Conservation (phyloP, 2,329 filamentous ascomycete species). For the Talaromyces sp. region DNA sequence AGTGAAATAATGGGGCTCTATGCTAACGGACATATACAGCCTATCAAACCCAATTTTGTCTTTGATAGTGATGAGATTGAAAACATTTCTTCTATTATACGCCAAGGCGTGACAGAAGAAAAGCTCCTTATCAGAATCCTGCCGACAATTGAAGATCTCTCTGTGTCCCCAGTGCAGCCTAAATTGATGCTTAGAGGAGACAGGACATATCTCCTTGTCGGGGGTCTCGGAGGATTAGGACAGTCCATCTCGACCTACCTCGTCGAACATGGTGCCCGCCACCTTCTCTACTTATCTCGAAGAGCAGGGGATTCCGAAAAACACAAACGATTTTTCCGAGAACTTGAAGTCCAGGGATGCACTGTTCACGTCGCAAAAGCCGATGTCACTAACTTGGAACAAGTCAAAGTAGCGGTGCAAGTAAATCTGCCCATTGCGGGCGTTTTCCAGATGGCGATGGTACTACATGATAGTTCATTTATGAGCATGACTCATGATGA, state of each 20-base stretch:
- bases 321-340: neutral
- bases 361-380: neutral
- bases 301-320: slow-evolving; percentile 35
- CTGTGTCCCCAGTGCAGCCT: neutral
- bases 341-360: neutral
- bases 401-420: neutral
- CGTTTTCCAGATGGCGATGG: neutral
- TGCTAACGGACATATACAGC: neutral
- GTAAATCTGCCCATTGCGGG: neutral
- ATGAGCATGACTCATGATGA: neutral
- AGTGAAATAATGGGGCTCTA: neutral
- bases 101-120: slow-evolving; percentile 12
- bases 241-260: slow-evolving; percentile 51
- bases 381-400: neutral
- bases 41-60: neutral
- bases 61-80: neutral
- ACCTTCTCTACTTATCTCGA: slow-evolving; percentile 54
- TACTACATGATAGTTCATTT: neutral
- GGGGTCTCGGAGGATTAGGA: slow-evolving; percentile 57
- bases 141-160: slow-evolving; percentile 11
- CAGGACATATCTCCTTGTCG: slow-evolving; percentile 53
- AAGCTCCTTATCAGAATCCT: slow-evolving; percentile 23
- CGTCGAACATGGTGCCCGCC: slow-evolving; percentile 46
- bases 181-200: slow-evolving; percentile 19
- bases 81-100: neutral